These are phyloP conservation scores for Noccaea bulbosa DNA, from an alignment of 345 rosid species.

Conservation along the genomic window DNA sequence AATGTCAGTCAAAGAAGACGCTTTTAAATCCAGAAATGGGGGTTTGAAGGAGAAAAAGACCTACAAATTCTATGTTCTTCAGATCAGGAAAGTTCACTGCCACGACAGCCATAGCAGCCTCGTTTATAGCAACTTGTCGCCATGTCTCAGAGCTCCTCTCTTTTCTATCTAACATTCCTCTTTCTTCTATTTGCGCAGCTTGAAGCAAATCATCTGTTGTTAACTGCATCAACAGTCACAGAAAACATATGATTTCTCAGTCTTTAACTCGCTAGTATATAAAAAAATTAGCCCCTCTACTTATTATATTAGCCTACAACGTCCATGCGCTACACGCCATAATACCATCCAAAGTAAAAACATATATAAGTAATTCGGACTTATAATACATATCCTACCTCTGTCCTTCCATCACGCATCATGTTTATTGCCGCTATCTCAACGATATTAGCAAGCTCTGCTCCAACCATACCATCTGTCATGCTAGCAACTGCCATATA, in stretches of 20 bases:
- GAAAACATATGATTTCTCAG: background rate
- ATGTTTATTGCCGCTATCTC: conserved; percentile 92
- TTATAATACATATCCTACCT: conserved; percentile 51
- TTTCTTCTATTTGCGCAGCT: conserved; percentile 97
- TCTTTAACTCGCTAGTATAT: conserved; percentile 23
- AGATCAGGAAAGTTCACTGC: conserved; percentile 95
- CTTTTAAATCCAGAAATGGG: conserved; percentile 8
- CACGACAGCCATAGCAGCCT: conserved; percentile 93
- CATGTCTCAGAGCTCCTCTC: conserved; percentile 78
- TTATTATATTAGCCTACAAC: background rate
- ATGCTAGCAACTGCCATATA: conserved; percentile 88
- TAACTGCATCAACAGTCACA: conserved; percentile 57
- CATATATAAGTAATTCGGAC: background rate
- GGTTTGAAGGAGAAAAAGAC: conserved; percentile 25
- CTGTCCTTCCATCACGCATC: conserved; percentile 93
- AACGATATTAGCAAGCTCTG: conserved; percentile 91
- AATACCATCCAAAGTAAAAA: background rate
- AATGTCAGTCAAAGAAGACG: conserved; percentile 14
- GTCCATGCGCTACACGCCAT: conserved; percentile 2
- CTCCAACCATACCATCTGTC: conserved; percentile 99
- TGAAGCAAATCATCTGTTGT: conserved; percentile 93
- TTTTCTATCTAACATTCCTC: conserved; percentile 89
- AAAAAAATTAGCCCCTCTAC: background rate
- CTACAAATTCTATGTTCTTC: conserved; percentile 81
- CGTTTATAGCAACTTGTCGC: conserved; percentile 90